Evolutionary conservation across 2,329 filamentous ascomycete genomes (phyloP), one percentile per base, ranked within the genome.

Genomic region (Trichoderma breve): DNA sequence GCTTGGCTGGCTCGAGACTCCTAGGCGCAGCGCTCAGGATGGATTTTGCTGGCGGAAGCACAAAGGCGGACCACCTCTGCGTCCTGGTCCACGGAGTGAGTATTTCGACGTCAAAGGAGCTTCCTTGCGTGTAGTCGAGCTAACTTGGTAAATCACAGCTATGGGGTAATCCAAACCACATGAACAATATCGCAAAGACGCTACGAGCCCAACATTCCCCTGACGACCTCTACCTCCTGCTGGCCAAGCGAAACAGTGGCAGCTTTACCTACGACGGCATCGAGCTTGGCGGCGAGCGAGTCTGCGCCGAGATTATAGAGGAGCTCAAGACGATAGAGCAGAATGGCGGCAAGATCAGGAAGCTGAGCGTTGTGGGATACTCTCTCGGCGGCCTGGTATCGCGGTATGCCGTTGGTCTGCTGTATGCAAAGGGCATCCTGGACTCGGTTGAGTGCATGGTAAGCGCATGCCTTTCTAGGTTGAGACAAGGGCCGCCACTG

Each of bases 291-390:
- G 90, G 90, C 76, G 90, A 92, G 82, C 86, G 90, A 60, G 87
- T 92, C 8, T 91, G 89, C 75, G 82, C 86, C 73, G 90, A 92
- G 82, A 91, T 92, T 72, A 89, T 92, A 78, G 86, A 91, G 75
- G 86, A 90, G 76, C 79, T 92, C 70, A 85, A 86, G 71, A 79
- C 81, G 58, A 86, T 90, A 66, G 86, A 88, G 63, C 83, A 83
- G 55, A 84, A 86, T 32, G 95, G 94, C 26, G 89, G 91, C 75
- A 87, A 88, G 55, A 92, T 98, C 77, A 91, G 84, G 62, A 97
- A 94, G 82, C 85, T 98, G 74, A 97, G 94, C 80, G 85, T 98
- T 53, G 87, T 95, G 57, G 95, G 95, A 51, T 98, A 98, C 81
- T 97, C 94, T 0, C 86, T 98, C 1, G 95, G 95, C 60, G 95